Percentiles rank a stretch among this genome's conserved stretches.
Conservation (phyloP, 2,329 filamentous ascomycete species). For the Chalaropsis ovoidea region DNA sequence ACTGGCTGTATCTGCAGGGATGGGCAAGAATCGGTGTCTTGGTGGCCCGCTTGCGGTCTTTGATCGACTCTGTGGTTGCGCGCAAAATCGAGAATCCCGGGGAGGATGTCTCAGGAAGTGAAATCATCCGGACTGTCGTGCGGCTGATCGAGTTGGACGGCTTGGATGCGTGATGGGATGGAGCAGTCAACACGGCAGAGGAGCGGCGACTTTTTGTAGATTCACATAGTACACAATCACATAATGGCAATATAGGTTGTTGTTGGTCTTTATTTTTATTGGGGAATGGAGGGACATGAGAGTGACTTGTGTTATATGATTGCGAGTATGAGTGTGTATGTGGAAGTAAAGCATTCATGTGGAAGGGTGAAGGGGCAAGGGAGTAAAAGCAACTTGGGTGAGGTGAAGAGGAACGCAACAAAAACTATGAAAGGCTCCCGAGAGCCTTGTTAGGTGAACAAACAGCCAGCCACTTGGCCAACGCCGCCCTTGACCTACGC, state of each 20-base stretch:
- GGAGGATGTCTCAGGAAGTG: constrained; percentile 44
- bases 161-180: constrained; percentile 49
- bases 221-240: neutral
- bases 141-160: constrained; percentile 84
- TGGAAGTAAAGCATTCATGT: constrained; percentile 8
- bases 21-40: constrained; percentile 94
- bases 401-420: constrained; percentile 2
- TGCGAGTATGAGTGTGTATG: neutral
- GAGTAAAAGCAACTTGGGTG: constrained; percentile 8
- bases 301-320: constrained; percentile 9
- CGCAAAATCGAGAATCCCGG: constrained; percentile 65
- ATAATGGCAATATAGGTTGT: neutral
- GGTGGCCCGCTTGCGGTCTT: constrained; percentile 67
- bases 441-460: constrained; percentile 9
- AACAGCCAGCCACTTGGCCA: constrained; percentile 24
- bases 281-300: neutral
- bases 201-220: neutral
- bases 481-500: constrained; percentile 20
- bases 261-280: constrained; percentile 7
- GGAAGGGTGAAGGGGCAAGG: neutral
- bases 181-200: neutral
- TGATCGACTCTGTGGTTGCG: constrained; percentile 78
- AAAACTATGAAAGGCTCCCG: neutral
- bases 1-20: constrained; percentile 74
- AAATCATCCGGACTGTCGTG: constrained; percentile 67